These are phyloP conservation scores for Epichloe sibirici DNA, from an alignment of 2,329 filamentous ascomycete genomes.

Conservation along the genomic window DNA sequence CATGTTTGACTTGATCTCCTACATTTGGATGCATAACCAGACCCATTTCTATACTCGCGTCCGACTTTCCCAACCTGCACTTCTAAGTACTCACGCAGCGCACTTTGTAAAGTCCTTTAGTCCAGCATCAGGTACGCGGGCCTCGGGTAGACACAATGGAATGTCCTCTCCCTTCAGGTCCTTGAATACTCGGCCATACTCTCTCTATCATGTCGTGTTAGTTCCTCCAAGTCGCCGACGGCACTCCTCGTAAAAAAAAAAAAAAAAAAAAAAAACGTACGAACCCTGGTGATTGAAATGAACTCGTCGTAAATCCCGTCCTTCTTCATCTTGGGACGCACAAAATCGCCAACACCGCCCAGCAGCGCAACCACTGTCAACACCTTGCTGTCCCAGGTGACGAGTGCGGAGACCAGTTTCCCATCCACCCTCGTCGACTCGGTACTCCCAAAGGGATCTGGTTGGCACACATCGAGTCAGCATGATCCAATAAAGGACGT, in stretches of 20 bases:
- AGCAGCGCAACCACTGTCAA: slow-evolving; percentile 27
- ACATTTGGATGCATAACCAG: no score
- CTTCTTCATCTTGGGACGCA: slow-evolving; percentile 23
- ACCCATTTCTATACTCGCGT: no score
- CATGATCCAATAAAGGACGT: not conserved
- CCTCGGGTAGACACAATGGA: slow-evolving; percentile 16
- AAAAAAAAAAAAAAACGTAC: not conserved
- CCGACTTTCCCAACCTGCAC: no score
- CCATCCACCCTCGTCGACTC: slow-evolving; percentile 28
- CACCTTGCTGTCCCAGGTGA: slow-evolving; percentile 32
- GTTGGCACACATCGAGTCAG: not conserved
- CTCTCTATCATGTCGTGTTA: slow-evolving; percentile 10
- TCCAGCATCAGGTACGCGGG: slow-evolving; percentile 13
- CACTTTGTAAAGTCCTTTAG: slow-evolving; percentile 16
- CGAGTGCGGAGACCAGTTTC: slow-evolving; percentile 23
- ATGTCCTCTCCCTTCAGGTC: slow-evolving; percentile 18
- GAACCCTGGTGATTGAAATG: slow-evolving; percentile 17
- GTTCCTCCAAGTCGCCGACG: not conserved
- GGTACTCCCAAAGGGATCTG: slow-evolving; percentile 25
- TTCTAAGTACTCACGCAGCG: not conserved
- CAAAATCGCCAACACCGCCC: slow-evolving; percentile 25
- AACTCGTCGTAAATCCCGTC: slow-evolving; percentile 28
- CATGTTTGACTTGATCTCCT: no score
- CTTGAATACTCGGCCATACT: slow-evolving; percentile 18
- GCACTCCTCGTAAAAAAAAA: no score